phyloP scores from a whole-genome alignment of 345 rosid genomes.

The Cardamine chenopodiifolia region DNA sequence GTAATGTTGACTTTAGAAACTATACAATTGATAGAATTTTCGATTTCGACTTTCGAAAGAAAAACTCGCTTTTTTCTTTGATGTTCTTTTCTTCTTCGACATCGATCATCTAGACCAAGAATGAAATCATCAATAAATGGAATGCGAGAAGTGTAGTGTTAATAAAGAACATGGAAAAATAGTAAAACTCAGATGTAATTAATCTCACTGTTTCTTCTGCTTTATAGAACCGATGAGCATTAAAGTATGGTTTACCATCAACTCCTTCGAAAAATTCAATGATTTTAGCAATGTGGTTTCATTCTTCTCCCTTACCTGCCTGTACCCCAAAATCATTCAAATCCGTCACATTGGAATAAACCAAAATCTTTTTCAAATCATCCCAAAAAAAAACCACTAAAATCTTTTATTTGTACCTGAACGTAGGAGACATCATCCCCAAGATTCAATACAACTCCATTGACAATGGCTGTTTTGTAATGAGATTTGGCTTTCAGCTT shows the following conservation, averaged over 20 bases:
- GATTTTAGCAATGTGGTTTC: slow-evolving; percentile 39
- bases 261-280: slow-evolving; percentile 38
- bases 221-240: slow-evolving; percentile 44
- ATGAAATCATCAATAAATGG: not conserved
- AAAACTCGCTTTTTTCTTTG: slow-evolving; percentile 32
- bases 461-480: slow-evolving; percentile 37
- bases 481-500: slow-evolving; percentile 41
- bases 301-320: not conserved
- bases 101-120: too few species aligned
- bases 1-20: slow-evolving; percentile 34
- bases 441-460: slow-evolving; percentile 37
- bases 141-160: not conserved
- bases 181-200: not conserved
- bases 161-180: too few species aligned
- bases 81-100: not conserved
- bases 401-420: slow-evolving; percentile 26
- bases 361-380: too few species aligned
- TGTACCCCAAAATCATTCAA: not conserved
- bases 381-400: not conserved
- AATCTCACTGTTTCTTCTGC: slow-evolving; percentile 39
- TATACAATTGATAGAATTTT: slow-evolving; percentile 41
- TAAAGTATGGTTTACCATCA: slow-evolving; percentile 26
- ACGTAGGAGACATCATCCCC: slow-evolving; percentile 44
- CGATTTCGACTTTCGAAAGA: slow-evolving; percentile 42
- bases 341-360: not conserved